phyloP scores from a whole-genome alignment of 805 yeast genomes.

The Zygosaccharomyces siamensis region DNA sequence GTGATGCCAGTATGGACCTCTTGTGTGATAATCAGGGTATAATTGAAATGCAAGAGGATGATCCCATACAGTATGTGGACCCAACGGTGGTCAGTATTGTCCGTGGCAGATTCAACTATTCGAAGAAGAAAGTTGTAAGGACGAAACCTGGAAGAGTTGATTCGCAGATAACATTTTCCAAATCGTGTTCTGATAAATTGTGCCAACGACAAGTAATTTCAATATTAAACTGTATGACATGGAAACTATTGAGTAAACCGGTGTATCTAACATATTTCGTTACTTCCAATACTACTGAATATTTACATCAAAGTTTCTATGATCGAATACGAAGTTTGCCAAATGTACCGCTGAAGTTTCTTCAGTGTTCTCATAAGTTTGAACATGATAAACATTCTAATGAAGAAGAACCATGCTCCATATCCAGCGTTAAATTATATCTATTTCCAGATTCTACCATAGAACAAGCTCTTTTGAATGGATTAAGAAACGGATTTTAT shows the following conservation, averaged over 20 bases:
- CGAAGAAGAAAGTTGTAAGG: constrained; percentile 59
- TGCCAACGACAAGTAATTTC: constrained; percentile 58
- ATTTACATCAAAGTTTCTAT: constrained; percentile 17
- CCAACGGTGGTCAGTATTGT: constrained; percentile 29
- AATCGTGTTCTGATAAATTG: constrained; percentile 87
- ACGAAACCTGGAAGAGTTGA: constrained; percentile 93
- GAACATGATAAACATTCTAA: constrained; percentile 16
- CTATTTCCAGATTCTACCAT: constrained; percentile 1
- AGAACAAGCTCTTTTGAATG: constrained; percentile 45
- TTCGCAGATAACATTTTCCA: constrained; percentile 64
- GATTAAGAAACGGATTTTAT: constrained; percentile 56
- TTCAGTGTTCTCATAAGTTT: constrained; percentile 15
- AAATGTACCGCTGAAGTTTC: constrained; percentile 7
- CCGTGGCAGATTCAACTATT: constrained; percentile 64
- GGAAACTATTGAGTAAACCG: constrained; percentile 32
- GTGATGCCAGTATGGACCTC: constrained; percentile 71
- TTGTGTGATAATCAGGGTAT: constrained; percentile 14
- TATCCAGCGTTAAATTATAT: constrained; percentile 19
- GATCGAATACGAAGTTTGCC: constrained; percentile 1
- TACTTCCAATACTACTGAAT: constrained; percentile 33
- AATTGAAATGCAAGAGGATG: constrained; percentile 20
- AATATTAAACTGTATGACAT: constrained; percentile 44
- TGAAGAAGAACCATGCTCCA: constrained; percentile 20
- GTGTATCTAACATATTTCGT: constrained; percentile 45
- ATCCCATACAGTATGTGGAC: constrained; percentile 27